These are phyloP conservation scores for Leptographium radiaticola DNA, from an alignment of 2,329 filamentous ascomycete species.

Conservation along the genomic window DNA sequence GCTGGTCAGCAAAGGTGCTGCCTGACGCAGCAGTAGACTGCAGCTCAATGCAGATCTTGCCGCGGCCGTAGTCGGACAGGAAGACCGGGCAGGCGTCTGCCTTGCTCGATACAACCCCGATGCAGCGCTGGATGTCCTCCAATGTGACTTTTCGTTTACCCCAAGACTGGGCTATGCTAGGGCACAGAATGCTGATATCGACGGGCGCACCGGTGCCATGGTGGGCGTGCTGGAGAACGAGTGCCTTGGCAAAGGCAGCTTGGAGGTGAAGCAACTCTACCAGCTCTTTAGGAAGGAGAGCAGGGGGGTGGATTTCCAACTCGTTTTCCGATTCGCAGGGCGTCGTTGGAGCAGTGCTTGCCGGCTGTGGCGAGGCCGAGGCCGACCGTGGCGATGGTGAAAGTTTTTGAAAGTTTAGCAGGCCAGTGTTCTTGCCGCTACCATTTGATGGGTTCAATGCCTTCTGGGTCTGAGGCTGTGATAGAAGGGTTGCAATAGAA, in stretches of 20 bases:
- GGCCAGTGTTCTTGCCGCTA: no score
- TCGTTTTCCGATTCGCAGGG: conserved; percentile 22
- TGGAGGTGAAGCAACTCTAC: conserved; percentile 51
- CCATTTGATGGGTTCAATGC: conserved; percentile 13
- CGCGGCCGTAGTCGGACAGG: conserved; percentile 28
- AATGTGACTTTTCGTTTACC: conserved; percentile 54
- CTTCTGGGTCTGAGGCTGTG: conserved; percentile 1
- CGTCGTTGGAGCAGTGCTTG: conserved; percentile 25
- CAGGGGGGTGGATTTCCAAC: conserved; percentile 10
- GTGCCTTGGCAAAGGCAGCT: conserved; percentile 52
- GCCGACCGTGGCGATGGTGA: conserved; percentile 18
- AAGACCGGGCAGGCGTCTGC: conserved; percentile 18
- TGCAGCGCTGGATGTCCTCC: conserved; percentile 51
- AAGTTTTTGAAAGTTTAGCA: not conserved
- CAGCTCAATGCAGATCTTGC: conserved; percentile 43
- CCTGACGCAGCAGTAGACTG: conserved; percentile 28
- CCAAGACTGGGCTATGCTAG: conserved; percentile 55
- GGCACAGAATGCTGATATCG: conserved; percentile 47
- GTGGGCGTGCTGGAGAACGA: conserved; percentile 57
- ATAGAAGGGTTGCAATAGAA: conserved; percentile 10
- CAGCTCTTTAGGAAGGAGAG: conserved; percentile 35
- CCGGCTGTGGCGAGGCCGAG: conserved; percentile 8
- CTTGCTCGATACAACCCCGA: conserved; percentile 38
- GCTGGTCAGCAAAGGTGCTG: conserved; percentile 25
- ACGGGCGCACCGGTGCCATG: conserved; percentile 49